A percentile compares a stretch with the other conserved stretches of the same genome.
Evolutionary conservation across 345 rosid genomes (phyloP).

Genomic region (Xanthoceras sorbifolium): DNA sequence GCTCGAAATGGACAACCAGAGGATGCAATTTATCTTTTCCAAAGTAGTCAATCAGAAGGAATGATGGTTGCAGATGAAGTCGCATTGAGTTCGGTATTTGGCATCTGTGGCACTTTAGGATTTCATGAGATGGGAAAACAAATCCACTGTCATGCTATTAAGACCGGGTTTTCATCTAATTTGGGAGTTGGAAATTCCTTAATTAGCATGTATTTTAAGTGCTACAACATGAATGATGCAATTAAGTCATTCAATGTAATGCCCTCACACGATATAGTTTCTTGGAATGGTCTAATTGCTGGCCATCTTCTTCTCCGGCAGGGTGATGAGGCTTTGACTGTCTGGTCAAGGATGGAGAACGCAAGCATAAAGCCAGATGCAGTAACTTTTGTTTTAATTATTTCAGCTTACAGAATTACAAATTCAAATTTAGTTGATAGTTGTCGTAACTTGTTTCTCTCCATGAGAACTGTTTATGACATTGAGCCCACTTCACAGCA

Average conservation of each 20-base stretch:
- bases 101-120: conserved; percentile 78
- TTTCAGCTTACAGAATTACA: conserved; percentile 60
- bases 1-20: conserved; percentile 72
- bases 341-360: conserved; percentile 58
- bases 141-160: conserved; percentile 62
- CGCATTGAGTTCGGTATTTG: conserved; percentile 52
- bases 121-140: conserved; percentile 67
- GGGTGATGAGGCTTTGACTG: conserved; percentile 61
- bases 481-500: conserved; percentile 70
- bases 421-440: conserved; percentile 48
- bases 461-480: conserved; percentile 48
- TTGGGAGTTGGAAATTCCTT: conserved; percentile 64
- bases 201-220: conserved; percentile 76
- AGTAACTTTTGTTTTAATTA: conserved; percentile 50
- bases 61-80: conserved; percentile 58
- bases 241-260: conserved; percentile 50
- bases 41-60: conserved; percentile 40
- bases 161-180: conserved; percentile 53
- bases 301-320: conserved; percentile 68
- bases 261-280: conserved; percentile 54
- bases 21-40: conserved; percentile 59
- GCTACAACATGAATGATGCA: conserved; percentile 49
- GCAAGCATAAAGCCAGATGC: conserved; percentile 50
- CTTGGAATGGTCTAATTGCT: conserved; percentile 79
- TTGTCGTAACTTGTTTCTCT: conserved; percentile 55